A percentile compares a stretch with the other conserved stretches of the same genome.
Conservation (phyloP, 164 flowering plant genomes). For the Vitis labrusca region DNA sequence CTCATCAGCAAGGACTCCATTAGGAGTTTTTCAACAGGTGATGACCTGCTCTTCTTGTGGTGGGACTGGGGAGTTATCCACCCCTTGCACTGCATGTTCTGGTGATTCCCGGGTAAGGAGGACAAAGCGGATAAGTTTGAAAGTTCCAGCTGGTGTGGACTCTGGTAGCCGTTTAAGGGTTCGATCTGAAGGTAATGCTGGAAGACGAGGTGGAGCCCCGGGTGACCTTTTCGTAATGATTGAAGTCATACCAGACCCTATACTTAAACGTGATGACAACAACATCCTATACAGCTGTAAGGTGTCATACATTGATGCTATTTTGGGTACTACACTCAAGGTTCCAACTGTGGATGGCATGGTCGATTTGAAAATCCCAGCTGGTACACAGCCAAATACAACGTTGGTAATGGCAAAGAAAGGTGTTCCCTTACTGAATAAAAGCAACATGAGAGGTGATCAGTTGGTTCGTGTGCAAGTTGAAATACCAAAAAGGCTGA, state of each 20-base stretch:
- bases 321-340: conserved; percentile 78
- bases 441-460: conserved; percentile 81
- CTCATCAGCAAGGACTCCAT: conserved; percentile 78
- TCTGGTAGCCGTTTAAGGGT: conserved; percentile 85
- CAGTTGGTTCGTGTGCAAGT: conserved; percentile 91
- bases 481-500: conserved; percentile 84
- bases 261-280: conserved; percentile 86
- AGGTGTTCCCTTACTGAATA: conserved; percentile 81
- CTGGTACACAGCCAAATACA: conserved; percentile 90
- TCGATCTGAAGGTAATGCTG: conserved; percentile 86
- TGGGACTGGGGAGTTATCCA: conserved; percentile 75
- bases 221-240: conserved; percentile 85
- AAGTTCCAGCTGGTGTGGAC: conserved; percentile 94
- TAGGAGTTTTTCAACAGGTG: conserved; percentile 92
- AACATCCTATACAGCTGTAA: conserved; percentile 88
- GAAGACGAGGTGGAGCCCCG: conserved; percentile 79
- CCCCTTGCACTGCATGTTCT: conserved; percentile 81
- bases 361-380: conserved; percentile 85
- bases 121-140: conserved; percentile 82
- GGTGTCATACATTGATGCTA: conserved; percentile 89
- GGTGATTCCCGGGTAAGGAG: conserved; percentile 90
- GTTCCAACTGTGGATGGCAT: conserved; percentile 96
- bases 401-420: conserved; percentile 91
- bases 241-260: conserved; percentile 78
- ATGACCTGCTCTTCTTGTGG: conserved; percentile 79